Evolutionary conservation across 768 basidiomycete genomes (phyloP).

Genomic region (Termitomyces sp.): DNA sequence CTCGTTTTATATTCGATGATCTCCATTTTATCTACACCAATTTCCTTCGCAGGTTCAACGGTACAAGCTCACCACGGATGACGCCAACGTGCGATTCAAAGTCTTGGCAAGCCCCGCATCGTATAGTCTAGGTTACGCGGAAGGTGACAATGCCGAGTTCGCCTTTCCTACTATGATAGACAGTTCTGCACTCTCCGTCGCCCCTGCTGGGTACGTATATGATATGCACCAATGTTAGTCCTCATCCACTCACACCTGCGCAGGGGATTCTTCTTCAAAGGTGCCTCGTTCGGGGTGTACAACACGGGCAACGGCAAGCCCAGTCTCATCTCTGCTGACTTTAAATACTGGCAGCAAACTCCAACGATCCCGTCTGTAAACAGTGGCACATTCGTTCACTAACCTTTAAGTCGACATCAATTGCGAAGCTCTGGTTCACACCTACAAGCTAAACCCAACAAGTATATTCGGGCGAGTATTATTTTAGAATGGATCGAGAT

Average conservation of each 20-base stretch:
- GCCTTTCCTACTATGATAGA: slow-evolving; percentile 25
- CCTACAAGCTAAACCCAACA: not conserved
- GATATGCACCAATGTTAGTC: not conserved
- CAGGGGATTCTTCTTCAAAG: slow-evolving; percentile 35
- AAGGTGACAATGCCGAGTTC: slow-evolving; percentile 20
- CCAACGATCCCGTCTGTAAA: not conserved
- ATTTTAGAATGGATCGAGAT: slow-evolving; percentile 3
- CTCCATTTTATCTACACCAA: not conserved
- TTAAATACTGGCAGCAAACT: slow-evolving; percentile 31
- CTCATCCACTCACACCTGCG: not conserved
- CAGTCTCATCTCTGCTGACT: slow-evolving; percentile 27
- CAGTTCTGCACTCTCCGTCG: slow-evolving; percentile 24
- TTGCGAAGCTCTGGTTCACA: not conserved
- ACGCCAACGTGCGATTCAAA: slow-evolving; percentile 22
- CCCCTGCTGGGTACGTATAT: slow-evolving; percentile 27
- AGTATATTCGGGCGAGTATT: not conserved
- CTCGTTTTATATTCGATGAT: not conserved
- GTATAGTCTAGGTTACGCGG: slow-evolving; percentile 28
- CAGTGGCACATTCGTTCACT: not conserved
- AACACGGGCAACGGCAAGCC: slow-evolving; percentile 34
- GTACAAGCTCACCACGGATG: slow-evolving; percentile 16
- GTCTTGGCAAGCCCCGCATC: slow-evolving; percentile 23
- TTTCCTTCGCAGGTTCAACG: slow-evolving; percentile 10
- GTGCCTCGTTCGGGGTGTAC: slow-evolving; percentile 30
- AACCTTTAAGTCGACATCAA: not conserved